phyloP scores from a whole-genome alignment of 768 basidiomycete genomes.

The Termitomyces sp. region DNA sequence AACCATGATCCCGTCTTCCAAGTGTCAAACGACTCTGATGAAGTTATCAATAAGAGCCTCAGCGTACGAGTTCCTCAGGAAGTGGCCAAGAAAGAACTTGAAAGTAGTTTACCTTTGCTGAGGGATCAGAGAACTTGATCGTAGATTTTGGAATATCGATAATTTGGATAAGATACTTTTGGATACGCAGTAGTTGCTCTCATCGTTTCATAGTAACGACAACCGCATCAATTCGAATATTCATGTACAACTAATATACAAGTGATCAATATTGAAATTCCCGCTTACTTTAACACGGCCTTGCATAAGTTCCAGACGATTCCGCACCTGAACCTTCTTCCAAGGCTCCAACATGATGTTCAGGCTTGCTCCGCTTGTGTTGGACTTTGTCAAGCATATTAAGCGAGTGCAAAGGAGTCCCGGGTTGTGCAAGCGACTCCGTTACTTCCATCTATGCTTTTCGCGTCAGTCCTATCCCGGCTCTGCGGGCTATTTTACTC shows the following conservation, averaged over 20 bases:
- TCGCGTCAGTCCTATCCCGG: not conserved
- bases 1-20: conserved; percentile 7
- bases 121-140: conserved; percentile 6
- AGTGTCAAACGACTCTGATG: conserved; percentile 15
- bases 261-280: not conserved
- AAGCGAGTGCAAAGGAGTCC: conserved; percentile 51
- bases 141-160: not conserved
- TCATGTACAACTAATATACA: not conserved
- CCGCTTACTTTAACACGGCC: conserved; percentile 46
- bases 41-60: conserved; percentile 7
- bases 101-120: conserved; percentile 20
- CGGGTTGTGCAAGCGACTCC: conserved; percentile 46
- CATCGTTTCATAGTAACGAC: not conserved
- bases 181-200: not conserved
- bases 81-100: conserved; percentile 11
- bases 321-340: conserved; percentile 43
- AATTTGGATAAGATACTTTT: not conserved
- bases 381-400: conserved; percentile 32
- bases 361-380: conserved; percentile 25
- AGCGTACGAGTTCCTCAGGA: not conserved
- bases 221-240: too few species aligned
- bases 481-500: conserved; percentile 18
- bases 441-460: conserved; percentile 56
- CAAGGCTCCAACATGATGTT: conserved; percentile 41
- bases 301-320: conserved; percentile 63